These are phyloP conservation scores for Teunomyces cretensis DNA, from an alignment of 805 yeast species.

Conservation along the genomic window DNA sequence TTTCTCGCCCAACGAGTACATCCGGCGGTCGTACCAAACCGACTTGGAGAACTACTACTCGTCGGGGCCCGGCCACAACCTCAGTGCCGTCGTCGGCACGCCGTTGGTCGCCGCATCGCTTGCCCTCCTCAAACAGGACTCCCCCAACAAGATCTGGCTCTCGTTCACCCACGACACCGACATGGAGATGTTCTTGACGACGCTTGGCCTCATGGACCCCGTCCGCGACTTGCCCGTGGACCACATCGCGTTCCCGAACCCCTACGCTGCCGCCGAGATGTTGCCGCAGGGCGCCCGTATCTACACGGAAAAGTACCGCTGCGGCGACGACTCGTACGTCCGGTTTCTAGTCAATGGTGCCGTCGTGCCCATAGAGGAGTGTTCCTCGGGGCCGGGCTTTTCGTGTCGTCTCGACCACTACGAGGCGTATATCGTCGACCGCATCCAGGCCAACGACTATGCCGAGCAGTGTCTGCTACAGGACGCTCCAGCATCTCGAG, in stretches of 20 bases:
- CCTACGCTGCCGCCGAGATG: slow-evolving; percentile 43
- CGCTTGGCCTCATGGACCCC: slow-evolving; percentile 57
- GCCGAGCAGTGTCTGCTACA: slow-evolving; percentile 26
- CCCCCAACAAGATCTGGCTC: slow-evolving; percentile 56
- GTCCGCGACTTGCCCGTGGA: slow-evolving; percentile 43
- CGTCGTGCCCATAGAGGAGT: slow-evolving; percentile 34
- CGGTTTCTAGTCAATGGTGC: slow-evolving; percentile 42
- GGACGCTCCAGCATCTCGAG: too few relatives aligned
- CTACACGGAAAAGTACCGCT: slow-evolving; percentile 36
- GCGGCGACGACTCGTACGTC: slow-evolving; percentile 31
- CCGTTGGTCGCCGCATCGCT: slow-evolving; percentile 51
- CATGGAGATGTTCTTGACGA: slow-evolving; percentile 57
- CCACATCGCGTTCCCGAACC: slow-evolving; percentile 46
- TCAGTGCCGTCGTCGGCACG: slow-evolving; percentile 59
- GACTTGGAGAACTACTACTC: slow-evolving; percentile 62
- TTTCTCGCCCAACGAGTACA: slow-evolving; percentile 67
- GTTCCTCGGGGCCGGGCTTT: slow-evolving; percentile 43
- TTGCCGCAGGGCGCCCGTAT: slow-evolving; percentile 45
- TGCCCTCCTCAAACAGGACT: slow-evolving; percentile 44
- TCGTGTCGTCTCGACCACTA: slow-evolving; percentile 39
- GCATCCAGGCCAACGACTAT: slow-evolving; percentile 26
- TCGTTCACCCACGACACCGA: slow-evolving; percentile 78
- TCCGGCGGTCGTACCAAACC: slow-evolving; percentile 57
- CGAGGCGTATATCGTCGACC: slow-evolving; percentile 26
- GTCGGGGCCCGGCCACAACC: slow-evolving; percentile 62